phyloP scores from a whole-genome alignment of 2,329 filamentous ascomycete species.

The Trichophyton schoenleinii region DNA sequence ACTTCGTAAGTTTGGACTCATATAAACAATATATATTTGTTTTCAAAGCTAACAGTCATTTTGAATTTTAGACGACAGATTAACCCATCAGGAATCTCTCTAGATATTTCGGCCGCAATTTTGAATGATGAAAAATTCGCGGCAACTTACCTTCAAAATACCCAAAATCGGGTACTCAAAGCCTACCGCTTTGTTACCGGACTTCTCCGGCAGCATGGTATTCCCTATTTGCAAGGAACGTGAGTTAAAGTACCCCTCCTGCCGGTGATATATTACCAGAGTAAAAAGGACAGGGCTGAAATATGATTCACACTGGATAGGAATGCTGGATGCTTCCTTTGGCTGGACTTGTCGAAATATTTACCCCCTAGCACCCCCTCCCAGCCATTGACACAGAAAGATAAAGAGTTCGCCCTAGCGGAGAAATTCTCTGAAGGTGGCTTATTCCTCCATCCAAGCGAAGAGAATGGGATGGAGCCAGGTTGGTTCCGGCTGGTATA shows the following conservation, averaged over 20 bases:
- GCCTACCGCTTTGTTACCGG: conserved; percentile 21
- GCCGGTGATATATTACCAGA: neutral
- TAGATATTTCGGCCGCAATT: conserved; percentile 6
- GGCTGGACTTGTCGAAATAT: conserved; percentile 39
- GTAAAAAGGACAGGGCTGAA: neutral
- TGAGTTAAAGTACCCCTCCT: conserved; percentile 9
- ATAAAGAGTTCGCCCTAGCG: conserved; percentile 34
- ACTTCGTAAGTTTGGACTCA: conserved; percentile 2
- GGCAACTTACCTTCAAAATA: conserved; percentile 16
- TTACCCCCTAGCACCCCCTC: conserved; percentile 20
- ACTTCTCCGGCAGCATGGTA: conserved; percentile 25
- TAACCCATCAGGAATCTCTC: conserved; percentile 1
- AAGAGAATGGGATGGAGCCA: conserved; percentile 32
- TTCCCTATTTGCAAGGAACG: conserved; percentile 27
- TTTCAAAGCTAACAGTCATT: neutral
- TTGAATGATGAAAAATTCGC: conserved; percentile 7
- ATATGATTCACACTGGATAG: conserved; percentile 9
- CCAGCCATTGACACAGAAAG: conserved; percentile 18
- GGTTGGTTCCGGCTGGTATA: conserved; percentile 47
- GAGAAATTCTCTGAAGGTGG: conserved; percentile 35
- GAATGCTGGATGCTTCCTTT: conserved; percentile 48
- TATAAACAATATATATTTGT: neutral
- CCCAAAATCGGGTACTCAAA: conserved; percentile 18
- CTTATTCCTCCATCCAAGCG: conserved; percentile 40
- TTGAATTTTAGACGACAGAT: conserved; percentile 4